A percentile compares a stretch with the other conserved stretches of the same genome.
These are phyloP conservation scores for Crotalaria pallida DNA, from an alignment of 306 rosid genomes.

Conservation along the genomic window DNA sequence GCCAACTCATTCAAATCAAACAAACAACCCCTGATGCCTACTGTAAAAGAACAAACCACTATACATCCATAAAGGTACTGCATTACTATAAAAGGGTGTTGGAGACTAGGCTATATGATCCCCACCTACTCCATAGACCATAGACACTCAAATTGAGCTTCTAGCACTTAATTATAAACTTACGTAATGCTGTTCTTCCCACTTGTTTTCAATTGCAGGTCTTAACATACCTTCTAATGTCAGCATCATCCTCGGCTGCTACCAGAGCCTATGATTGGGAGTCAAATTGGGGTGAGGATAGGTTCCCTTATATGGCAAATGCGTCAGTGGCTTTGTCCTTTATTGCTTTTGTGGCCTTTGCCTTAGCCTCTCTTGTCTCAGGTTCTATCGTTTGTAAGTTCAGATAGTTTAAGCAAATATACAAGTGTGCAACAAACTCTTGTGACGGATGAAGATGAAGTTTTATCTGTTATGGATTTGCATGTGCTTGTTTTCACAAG, in stretches of 20 bases:
- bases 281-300: constrained; percentile 80
- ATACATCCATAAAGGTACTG: not conserved
- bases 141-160: not conserved
- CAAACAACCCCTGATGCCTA: not conserved
- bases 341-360: constrained; percentile 65
- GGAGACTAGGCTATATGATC: not conserved
- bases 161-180: not conserved
- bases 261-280: constrained; percentile 79
- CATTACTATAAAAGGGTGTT: not conserved
- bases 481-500: constrained; percentile 3
- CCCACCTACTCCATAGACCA: not conserved
- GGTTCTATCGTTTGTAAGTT: constrained; percentile 60
- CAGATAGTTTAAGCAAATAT: constrained; percentile 26
- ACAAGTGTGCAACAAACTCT: not conserved
- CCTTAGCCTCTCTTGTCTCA: constrained; percentile 62
- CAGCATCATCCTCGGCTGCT: constrained; percentile 85
- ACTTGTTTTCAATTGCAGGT: constrained; percentile 42
- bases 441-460: not conserved
- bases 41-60: not conserved
- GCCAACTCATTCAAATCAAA: not conserved
- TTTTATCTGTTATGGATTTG: not conserved
- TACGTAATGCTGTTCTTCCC: not conserved
- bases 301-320: constrained; percentile 68
- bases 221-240: constrained; percentile 73
- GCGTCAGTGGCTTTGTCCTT: constrained; percentile 68